Evolutionary conservation across 805 yeast species (phyloP).

Genomic region (Lachancea mirantina): DNA sequence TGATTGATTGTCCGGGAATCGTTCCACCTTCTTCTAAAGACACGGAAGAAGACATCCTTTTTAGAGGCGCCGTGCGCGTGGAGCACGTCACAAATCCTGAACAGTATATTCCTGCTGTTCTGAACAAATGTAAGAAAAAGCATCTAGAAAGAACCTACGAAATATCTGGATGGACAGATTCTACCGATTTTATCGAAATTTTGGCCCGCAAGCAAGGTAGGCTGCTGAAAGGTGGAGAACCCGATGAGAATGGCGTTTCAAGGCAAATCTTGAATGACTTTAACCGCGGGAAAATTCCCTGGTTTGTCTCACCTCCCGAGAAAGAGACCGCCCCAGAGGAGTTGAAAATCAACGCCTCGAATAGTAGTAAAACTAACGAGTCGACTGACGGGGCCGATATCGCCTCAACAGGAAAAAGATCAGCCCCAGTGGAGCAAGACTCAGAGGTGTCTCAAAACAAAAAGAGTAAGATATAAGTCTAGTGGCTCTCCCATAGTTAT

Average conservation of each 20-base stretch:
- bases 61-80: slow-evolving; percentile 98
- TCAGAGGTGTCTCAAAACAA: no score
- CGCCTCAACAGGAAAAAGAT: no score
- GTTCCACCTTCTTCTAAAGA: slow-evolving; percentile 93
- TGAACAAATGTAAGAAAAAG: slow-evolving; percentile 76
- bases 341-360: no score
- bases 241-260: slow-evolving; percentile 90
- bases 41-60: slow-evolving; percentile 81
- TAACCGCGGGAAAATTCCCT: slow-evolving; percentile 95
- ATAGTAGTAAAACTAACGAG: no score
- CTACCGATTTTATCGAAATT: slow-evolving; percentile 79
- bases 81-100: slow-evolving; percentile 95
- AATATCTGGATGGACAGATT: slow-evolving; percentile 77
- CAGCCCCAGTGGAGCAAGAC: no score
- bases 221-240: slow-evolving; percentile 93
- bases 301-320: slow-evolving; percentile 94
- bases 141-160: slow-evolving; percentile 95
- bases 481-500: no score
- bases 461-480: no score
- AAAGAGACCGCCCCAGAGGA: no score
- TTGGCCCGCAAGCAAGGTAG: slow-evolving; percentile 91
- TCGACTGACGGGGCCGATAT: no score
- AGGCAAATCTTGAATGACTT: slow-evolving; percentile 88
- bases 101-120: slow-evolving; percentile 83
- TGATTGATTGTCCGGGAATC: slow-evolving; percentile 98